Conservation (phyloP, 148 eudicot genomes). For the Vaccinium vitisidaea region DNA sequence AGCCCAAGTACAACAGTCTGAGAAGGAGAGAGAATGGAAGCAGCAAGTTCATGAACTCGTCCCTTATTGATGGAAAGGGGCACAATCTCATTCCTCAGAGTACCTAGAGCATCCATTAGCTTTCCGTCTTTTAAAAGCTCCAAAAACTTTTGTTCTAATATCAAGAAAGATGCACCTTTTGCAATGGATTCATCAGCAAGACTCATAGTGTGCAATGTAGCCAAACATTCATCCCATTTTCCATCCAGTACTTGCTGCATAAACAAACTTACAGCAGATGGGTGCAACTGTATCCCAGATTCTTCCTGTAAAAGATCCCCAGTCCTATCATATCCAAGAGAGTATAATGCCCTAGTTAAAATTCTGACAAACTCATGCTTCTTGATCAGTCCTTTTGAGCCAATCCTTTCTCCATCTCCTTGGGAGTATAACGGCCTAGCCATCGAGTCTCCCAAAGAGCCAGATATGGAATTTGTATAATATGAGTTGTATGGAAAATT, state of each 20-base stretch:
- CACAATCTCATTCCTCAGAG: constrained; percentile 69
- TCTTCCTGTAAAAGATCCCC: constrained; percentile 65
- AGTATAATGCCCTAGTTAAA: constrained; percentile 58
- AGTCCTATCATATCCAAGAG: constrained; percentile 61
- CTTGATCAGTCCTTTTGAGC: constrained; percentile 62
- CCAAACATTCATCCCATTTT: constrained; percentile 65
- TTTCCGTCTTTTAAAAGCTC: constrained; percentile 54
- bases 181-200: constrained; percentile 38
- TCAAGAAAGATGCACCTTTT: constrained; percentile 56
- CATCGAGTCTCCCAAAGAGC: constrained; percentile 56
- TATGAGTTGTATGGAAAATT: constrained; percentile 32
- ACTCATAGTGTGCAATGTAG: constrained; percentile 52
- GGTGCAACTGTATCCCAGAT: constrained; percentile 57
- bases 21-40: constrained; percentile 25
- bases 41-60: constrained; percentile 58
- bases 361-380: constrained; percentile 62
- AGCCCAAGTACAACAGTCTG: constrained; percentile 15
- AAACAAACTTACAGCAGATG: constrained; percentile 42
- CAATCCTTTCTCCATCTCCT: constrained; percentile 62
- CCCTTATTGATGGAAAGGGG: constrained; percentile 46
- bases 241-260: constrained; percentile 61
- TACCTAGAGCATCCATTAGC: constrained; percentile 52
- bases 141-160: constrained; percentile 71
- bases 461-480: constrained; percentile 27
- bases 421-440: constrained; percentile 54